Evolutionary conservation across 148 eudicot genomes (phyloP), one percentile per base, ranked within the genome.

Genomic region (Polygonum aviculare): DNA sequence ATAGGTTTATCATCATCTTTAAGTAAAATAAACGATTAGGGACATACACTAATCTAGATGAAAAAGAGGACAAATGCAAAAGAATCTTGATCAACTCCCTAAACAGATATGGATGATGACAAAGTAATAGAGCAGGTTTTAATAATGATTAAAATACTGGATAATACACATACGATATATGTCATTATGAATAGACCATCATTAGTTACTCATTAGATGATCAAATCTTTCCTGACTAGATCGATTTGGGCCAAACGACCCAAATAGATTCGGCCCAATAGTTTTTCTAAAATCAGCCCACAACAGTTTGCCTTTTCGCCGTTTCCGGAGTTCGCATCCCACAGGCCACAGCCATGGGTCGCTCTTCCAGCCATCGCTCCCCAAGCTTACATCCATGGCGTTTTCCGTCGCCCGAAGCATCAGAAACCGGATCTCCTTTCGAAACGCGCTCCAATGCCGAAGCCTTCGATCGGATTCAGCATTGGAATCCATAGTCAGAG

Each of bases 381-480:
- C 69, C 39, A n/a, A 62, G 15, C 39, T 63, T 15, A 40, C 69
- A 63, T 31, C 69, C 18, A 63, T 63, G 69, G 69, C 69, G 69
- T 63, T 63, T 63, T 63, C 69, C 35, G 40, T 63, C 39, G 14
- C 39, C 39, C 69, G 69, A 26, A 31, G 39, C 40, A 63, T 12
- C 12, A 15, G 69, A 3, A 4, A 12, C 36, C 69, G 39, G 69
- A 33, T 63, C 3, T 63, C 39, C 38, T 38, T n/a, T 63, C 18
- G 3, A 2, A 63, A 63, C 33, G 31, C 69, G 69, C 69, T 45
- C 2, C 74, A 71, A 40, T 41, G 49, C 5, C 93, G 87, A 70
- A 69, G 76, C 3, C 88, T 90, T 65, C 89, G 98, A 72, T 94
- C 98, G 62, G 86, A 85, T 71, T 84, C 92, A 7, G 89, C 89